These are phyloP conservation scores for Meira miltonrushii DNA, from an alignment of 1,284 basidiomycete species.

Conservation along the genomic window DNA sequence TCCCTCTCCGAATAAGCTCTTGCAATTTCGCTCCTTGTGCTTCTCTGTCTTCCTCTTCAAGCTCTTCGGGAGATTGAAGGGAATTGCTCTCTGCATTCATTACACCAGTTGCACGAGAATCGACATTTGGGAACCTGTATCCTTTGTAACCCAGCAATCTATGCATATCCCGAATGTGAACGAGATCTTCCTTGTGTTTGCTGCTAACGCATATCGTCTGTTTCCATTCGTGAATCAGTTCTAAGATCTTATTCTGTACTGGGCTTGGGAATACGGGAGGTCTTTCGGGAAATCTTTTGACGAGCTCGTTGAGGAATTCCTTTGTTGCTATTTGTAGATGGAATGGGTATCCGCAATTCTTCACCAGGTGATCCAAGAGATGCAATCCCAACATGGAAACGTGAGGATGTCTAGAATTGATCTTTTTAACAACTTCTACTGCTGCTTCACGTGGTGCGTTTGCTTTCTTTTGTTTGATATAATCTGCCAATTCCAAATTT, in stretches of 20 bases:
- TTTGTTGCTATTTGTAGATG: slow-evolving; percentile 98
- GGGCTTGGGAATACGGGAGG: slow-evolving; percentile 90
- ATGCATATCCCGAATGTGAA: slow-evolving; percentile 98
- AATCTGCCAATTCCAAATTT: slow-evolving; percentile 87
- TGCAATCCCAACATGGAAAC: slow-evolving; percentile 69
- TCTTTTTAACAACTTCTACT: slow-evolving; percentile 71
- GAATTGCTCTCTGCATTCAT: slow-evolving; percentile 59
- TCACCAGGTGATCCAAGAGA: slow-evolving; percentile 86
- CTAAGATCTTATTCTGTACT: slow-evolving; percentile 88
- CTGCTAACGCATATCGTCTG: slow-evolving; percentile 82
- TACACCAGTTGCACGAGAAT: slow-evolving; percentile 39
- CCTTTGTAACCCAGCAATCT: slow-evolving; percentile 82
- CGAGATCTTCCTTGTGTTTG: slow-evolving; percentile 92
- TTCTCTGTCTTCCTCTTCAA: slow-evolving; percentile 89
- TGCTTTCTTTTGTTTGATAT: slow-evolving; percentile 90
- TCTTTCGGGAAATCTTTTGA: slow-evolving; percentile 92
- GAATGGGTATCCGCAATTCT: slow-evolving; percentile 91
- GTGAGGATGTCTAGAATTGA: slow-evolving; percentile 86
- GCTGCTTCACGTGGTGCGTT: slow-evolving; percentile 87
- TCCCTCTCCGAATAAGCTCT: slow-evolving; percentile 91
- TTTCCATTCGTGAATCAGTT: slow-evolving; percentile 92
- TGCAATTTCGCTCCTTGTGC: slow-evolving; percentile 96
- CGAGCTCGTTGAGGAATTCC: slow-evolving; percentile 97
- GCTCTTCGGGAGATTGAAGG: slow-evolving; percentile 87
- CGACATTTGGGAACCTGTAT: slow-evolving; percentile 48